phyloP scores from a whole-genome alignment of 805 yeast species.

The Nakazawaea populi region DNA sequence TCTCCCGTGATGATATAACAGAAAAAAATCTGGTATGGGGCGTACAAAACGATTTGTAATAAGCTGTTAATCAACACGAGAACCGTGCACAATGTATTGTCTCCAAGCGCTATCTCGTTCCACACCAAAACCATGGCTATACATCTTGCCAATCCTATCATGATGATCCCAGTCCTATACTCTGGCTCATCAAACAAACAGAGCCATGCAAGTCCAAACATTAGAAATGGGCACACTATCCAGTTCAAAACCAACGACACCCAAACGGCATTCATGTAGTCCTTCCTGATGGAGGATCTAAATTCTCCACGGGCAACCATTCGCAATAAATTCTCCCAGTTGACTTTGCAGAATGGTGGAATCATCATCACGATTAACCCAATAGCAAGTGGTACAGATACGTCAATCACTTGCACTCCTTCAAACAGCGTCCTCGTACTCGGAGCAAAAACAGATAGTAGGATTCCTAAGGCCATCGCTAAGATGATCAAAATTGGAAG shows the following conservation, averaged over 20 bases:
- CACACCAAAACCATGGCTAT: slow-evolving; percentile 59
- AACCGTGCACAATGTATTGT: slow-evolving; percentile 42
- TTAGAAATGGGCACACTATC: slow-evolving; percentile 49
- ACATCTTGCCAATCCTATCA: slow-evolving; percentile 56
- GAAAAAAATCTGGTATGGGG: slow-evolving; percentile 44
- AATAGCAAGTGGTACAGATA: slow-evolving; percentile 39
- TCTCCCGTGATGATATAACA: slow-evolving; percentile 34
- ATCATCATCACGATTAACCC: slow-evolving; percentile 53
- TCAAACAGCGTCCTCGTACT: slow-evolving; percentile 28
- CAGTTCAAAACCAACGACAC: slow-evolving; percentile 45
- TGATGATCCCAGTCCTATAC: slow-evolving; percentile 47
- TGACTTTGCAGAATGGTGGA: slow-evolving; percentile 50
- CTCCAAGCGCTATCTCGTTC: slow-evolving; percentile 52
- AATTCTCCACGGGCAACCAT: slow-evolving; percentile 15
- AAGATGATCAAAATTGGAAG: slow-evolving; percentile 18
- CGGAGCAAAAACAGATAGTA: slow-evolving; percentile 37
- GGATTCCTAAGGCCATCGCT: slow-evolving; percentile 31
- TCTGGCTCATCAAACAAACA: slow-evolving; percentile 40
- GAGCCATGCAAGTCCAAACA: slow-evolving; percentile 53
- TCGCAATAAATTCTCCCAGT: slow-evolving; percentile 37
- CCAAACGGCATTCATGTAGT: slow-evolving; percentile 23
- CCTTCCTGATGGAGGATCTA: slow-evolving; percentile 2
- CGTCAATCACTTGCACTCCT: slow-evolving; percentile 29
- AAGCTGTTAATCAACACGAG: slow-evolving; percentile 46
- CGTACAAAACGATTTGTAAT: slow-evolving; percentile 45